Base-by-base conservation (phyloP, 2,329 filamentous ascomycete species). In the Phaeosphaeriaceae sp. region DNA sequence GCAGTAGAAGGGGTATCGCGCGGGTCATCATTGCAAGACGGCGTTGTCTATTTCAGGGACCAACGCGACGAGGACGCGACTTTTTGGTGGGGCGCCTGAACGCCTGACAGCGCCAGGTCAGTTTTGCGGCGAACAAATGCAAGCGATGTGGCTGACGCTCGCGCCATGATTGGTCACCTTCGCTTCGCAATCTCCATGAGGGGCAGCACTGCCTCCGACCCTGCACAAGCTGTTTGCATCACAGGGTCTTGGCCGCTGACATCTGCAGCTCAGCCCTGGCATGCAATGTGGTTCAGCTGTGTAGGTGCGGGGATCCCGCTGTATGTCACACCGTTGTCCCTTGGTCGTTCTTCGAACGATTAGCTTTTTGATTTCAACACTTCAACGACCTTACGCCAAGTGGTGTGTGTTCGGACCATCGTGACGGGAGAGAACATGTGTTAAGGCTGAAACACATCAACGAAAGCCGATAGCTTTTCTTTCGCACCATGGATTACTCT, bases 231-330 rank as follows among this genome's bases (percentile, higher is more conserved):
- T 53, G 48, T 36, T 21, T 55, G 11, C 36, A 40, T 58, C 58
- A 57, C 36, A 40, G 36, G n/a, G 36, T 17, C 36, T 40, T 40
- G 36, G 58, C 48, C 33, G 61, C 63, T 65, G 62, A 66, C 57
- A 41, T 27, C 10, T 58, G 54, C 56, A 54, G 51, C 58, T 65
- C 63, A 68, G 61, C 54, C 57, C 58, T 60, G 50, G 20, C n/a
- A 45, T 17, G 13, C 44, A 20, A 20, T 53, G 52, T 11, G 48
- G 31, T 48, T 65, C 61, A 65, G 64, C 66, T 66, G 48, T 51
- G 44, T 48, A 42, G 51, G 27, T 24, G 51, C 53, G 51, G 41
- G 22, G 4, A 36, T 45, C 49, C 20, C 42, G 46, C 33, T 17
- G 19, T 19, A 31, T 41, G 44, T 20, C 31, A 52, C 41, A 54